phyloP scores from a whole-genome alignment of 139 green algal genomes.

The Zygnema circumcarinatum region DNA sequence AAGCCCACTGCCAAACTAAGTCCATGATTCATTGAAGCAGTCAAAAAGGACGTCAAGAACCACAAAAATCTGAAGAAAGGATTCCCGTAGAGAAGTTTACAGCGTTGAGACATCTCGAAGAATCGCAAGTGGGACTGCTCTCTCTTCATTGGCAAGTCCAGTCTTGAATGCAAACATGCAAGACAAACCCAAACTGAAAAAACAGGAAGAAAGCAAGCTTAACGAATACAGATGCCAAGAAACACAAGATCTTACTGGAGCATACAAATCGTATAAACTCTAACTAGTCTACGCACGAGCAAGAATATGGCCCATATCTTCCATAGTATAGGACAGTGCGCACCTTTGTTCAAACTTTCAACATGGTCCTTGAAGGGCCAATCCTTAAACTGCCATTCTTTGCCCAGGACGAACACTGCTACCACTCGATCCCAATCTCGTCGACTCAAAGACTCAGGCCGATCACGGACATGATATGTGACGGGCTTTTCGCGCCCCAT shows the following conservation, averaged over 20 bases:
- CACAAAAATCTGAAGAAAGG: neutral
- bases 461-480: constrained; percentile 69
- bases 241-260: too few relatives aligned
- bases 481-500: constrained; percentile 66
- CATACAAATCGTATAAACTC: too few relatives aligned
- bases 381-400: constrained; percentile 78
- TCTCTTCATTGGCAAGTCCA: too few relatives aligned
- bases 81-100: too few relatives aligned
- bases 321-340: neutral
- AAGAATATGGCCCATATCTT: too few relatives aligned
- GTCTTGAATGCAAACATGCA: too few relatives aligned
- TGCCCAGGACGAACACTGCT: constrained; percentile 73
- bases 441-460: too few relatives aligned
- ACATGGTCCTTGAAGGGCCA: constrained; percentile 64
- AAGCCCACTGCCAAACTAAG: neutral
- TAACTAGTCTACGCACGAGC: too few relatives aligned
- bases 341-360: constrained; percentile 38
- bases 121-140: too few relatives aligned
- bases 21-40: neutral
- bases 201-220: constrained; percentile 3
- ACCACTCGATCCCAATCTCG: constrained; percentile 75
- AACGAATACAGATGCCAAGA: neutral
- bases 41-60: neutral
- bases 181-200: too few relatives aligned
- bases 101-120: too few relatives aligned